Evolutionary conservation across 257 asterid species (phyloP), one percentile per base, ranked within the genome.

Genomic region (Cinchona pubescens): DNA sequence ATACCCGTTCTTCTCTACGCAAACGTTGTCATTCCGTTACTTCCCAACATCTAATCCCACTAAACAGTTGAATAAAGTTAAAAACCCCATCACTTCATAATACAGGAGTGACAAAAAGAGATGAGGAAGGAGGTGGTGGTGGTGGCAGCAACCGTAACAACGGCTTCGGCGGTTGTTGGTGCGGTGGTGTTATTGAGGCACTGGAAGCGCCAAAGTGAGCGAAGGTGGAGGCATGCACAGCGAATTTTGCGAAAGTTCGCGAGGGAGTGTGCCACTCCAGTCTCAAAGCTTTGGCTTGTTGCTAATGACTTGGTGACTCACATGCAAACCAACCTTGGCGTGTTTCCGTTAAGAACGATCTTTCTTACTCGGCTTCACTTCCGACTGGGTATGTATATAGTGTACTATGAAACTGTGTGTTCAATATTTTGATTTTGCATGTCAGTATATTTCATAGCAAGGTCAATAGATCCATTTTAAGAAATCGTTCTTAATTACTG

Each of bases 331-430:
- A 78, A 29, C 11, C 84, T 86, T 2, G 85, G 78, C 40, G 79
- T 89, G 91, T 80, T 87, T 71, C 88, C 88, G n/a, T n/a, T n/a
- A n/a, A n/a, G n/a, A n/a, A n/a, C n/a, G n/a, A n/a, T n/a, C n/a
- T n/a, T 46, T 76, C 83, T 51, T 82, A 84, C 75, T 79, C 74
- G 11, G 84, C 81, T 40, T 88, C 90, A 19, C 95, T 86, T 25
- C 92, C 95, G 37, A 81, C 88, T 0, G 95, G 96, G 96, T 89
- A 85, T n/a, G n/a, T n/a, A n/a, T n/a, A n/a, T n/a, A n/a, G n/a
- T n/a, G n/a, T n/a, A n/a, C n/a, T n/a, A n/a, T n/a, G n/a, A n/a
- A n/a, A n/a, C 51, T 34, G 5, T 42, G 19, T 46, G 15, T 13
- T 3, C 13, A 46, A 46, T 2, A 46, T 0, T 14, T 45, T 45